Base-by-base conservation (phyloP, 352 stramenopile species). In the Globisporangium canariense region DNA sequence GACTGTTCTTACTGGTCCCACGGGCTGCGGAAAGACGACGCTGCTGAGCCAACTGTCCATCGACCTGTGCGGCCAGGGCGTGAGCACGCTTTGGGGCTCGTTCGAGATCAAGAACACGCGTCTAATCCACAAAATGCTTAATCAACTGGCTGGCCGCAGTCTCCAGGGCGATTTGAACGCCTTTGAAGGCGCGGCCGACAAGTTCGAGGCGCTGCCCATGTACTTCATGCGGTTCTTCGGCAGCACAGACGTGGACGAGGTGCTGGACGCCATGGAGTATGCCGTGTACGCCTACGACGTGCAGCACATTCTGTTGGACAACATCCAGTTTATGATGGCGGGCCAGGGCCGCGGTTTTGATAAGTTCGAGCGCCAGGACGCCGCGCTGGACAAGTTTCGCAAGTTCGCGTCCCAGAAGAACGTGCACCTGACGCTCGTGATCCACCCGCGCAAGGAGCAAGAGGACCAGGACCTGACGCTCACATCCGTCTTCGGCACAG, bases 291-390 rank as follows among this genome's bases (percentile, higher is more conserved):
- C 97, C 18, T 94, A 99, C 74, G 97, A 99, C 74, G 96, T 99
- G 51, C 86, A 99, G 76, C 97, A 99, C 77, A 97, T 99, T 53
- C 89, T 99, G 70, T 74, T 99, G 50, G 98, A 99, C 79, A 99
- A 99, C 73, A 91, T 99, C 68, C 98, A 99, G 80, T 99, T 99
- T 68, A 99, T 99, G 97, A 98, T 99, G 78, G 91, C 85, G 1
- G 82, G 83, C 9, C 88, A 96, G 67, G 88, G 86, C 22, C 81
- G 85, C 47, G 86, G 86, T 3, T 96, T 81, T 47, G 88, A 96
- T 74, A 96, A 96, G 75, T 96, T 96, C 65, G 88, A 96, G 62
- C 88, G 86, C 7, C 88, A 96, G 66, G 97, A 99, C 75, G 74
- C 94, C 20, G 96, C 96, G 11, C 81, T 99, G 50, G 95, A 98